Base-by-base conservation (phyloP, 2,329 filamentous ascomycete species). In the Cordyceps pruinosa region DNA sequence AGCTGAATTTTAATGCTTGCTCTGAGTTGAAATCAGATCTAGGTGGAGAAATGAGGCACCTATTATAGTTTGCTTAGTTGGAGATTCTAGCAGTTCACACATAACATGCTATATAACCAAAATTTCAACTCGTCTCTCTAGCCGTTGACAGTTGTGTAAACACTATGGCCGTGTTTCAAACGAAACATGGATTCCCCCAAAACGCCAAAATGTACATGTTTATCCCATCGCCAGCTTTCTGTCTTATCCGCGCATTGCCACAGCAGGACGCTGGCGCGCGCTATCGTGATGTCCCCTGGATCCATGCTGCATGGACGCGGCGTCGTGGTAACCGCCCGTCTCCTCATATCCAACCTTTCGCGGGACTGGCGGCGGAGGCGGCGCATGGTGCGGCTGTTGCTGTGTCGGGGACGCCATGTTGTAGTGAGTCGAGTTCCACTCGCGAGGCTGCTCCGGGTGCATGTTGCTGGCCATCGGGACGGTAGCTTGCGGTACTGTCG, bases 331-430 rank as follows among this genome's bases (percentile, higher is more conserved):
- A 1, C 64, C 59, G 56, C 72, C 70, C 2, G 64, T 49, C 23
- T 73, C 70, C n/a, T 69, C 69, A 15, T 70, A 59, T 44, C 67
- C 68, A 21, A 72, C 65, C 63, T 73, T 73, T 46, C 68, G 68
- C 4, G 71, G 71, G 4, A 70, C 69, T 2, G 71, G 71, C 6
- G 71, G 71, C 2, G 71, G 71, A 2, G 71, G 69, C 32, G 71
- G 69, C 3, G 65, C 66, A 13, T 63, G 60, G 21, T 61, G 63
- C 21, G 63, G 59, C 32, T 62, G 59, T 30, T 62, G 58, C 37
- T 58, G 46, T 45, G 45, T 21, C 9, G 54, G 37, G 7, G 59
- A 42, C 4, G 61, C 58, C 42, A 58, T 57, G 10, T 60, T 62
- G 56, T 70, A 70, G 10, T 65, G 66, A 4, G 66, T 59, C 42